Percentiles rank a stretch among this genome's conserved stretches.
phyloP scores from a whole-genome alignment of 345 rosid species.

The Corymbia maculata region DNA sequence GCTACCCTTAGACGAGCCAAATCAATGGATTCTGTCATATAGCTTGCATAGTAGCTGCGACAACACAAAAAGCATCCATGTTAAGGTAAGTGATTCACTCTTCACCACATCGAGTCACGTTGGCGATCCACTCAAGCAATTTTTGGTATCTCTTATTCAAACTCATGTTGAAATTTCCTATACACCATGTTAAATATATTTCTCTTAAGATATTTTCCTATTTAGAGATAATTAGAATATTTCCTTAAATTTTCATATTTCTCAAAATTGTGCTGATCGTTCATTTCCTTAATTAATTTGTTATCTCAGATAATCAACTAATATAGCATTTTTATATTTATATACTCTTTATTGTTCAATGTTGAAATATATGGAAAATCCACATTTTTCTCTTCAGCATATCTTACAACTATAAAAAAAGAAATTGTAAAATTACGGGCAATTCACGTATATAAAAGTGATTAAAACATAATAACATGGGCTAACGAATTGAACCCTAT shows the following conservation, averaged over 20 bases:
- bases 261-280: background rate
- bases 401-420: background rate
- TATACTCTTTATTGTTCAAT: background rate
- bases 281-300: background rate
- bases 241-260: background rate
- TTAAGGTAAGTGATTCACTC: too few species aligned
- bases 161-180: too few species aligned
- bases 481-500: too few species aligned
- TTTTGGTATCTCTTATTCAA: too few species aligned
- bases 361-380: fast-evolving
- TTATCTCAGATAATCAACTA: background rate
- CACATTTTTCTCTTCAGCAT: background rate
- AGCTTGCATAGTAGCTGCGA: too few species aligned
- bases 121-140: too few species aligned
- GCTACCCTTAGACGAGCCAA: background rate
- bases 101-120: too few species aligned
- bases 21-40: too few species aligned
- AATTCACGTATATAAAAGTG: fast-evolving
- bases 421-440: background rate
- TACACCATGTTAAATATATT: background rate
- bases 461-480: too few species aligned
- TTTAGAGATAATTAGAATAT: background rate
- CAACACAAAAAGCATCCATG: too few species aligned
- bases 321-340: background rate
- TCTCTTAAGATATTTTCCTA: background rate